Evolutionary conservation across 257 asterid genomes (phyloP), one percentile per base, ranked within the genome.

Genomic region (Ilex aquifolium): DNA sequence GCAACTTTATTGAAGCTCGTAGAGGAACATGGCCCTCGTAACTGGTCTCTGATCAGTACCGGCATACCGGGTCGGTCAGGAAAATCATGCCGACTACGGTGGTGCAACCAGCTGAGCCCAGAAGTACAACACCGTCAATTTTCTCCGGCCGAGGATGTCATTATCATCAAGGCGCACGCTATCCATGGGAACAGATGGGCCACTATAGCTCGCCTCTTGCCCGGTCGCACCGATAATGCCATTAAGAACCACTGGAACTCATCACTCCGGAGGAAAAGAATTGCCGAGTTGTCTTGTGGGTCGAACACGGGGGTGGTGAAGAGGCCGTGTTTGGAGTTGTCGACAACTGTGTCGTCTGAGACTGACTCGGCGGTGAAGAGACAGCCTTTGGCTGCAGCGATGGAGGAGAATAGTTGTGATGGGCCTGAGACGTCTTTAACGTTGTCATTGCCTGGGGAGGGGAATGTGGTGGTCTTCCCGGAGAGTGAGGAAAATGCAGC

Each of bases 91-190:
- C 83, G 95, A 0, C 44, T 86, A 40, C 84, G 94, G 62, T 85
- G 94, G 94, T 85, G 94, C 74, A 85, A 85, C n/a, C 94, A 85
- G 86, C 79, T 83, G n/a, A 75, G 91, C 40, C 91, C 91, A 2
- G 69, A 54, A 30, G 95, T 86, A 64, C 78, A 79, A 50, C 95
- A 80, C 72, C 85, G 83, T 49, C 83, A 86, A 8, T 86, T 86
- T 66, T 62, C 88, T 40, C 72, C 76, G 15, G 72, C 69, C 13
- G 95, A 86, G 71, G 91, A 86, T 63, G 82, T 73, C 10, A 21
- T 21, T 21, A 21, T 21, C 27, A 21, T 21, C 27, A 21, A 21
- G 27, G 27, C 27, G 27, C 27, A 21, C 27, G 27, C 27, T 21
- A 21, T 21, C 27, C 27, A 21, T 39, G 91, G 95, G 3, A 86